phyloP scores from a whole-genome alignment of 1,284 basidiomycete genomes.

The Pulveroboletus ridleyi region DNA sequence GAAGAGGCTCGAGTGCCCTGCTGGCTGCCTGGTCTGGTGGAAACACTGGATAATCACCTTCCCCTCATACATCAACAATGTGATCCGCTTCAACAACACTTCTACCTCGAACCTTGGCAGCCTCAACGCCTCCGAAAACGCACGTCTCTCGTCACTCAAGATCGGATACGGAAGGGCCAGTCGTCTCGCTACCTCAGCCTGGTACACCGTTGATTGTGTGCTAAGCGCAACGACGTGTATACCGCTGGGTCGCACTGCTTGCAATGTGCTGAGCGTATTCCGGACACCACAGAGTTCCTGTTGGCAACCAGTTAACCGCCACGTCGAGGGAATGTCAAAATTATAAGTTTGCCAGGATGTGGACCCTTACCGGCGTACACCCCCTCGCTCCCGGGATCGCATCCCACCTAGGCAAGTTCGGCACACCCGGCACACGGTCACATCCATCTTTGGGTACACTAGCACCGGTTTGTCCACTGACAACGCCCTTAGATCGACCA shows the following conservation, averaged over 20 bases:
- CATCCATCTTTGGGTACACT: conserved; percentile 29
- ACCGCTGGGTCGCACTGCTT: conserved; percentile 2
- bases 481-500: conserved; percentile 15
- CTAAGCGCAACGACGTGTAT: conserved; percentile 29
- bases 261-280: conserved; percentile 18
- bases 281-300: conserved; percentile 30
- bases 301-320: neutral
- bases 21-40: conserved; percentile 28
- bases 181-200: conserved; percentile 26
- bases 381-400: conserved; percentile 33
- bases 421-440: conserved; percentile 15
- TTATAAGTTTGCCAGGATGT: neutral
- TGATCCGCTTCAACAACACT: conserved; percentile 30
- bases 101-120: conserved; percentile 30
- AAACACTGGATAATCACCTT: conserved; percentile 32
- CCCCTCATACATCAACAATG: conserved; percentile 26
- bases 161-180: conserved; percentile 31
- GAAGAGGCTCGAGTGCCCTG: conserved; percentile 18
- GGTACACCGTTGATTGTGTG: conserved; percentile 26
- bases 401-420: conserved; percentile 30
- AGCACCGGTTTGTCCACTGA: conserved; percentile 27
- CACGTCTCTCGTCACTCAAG: conserved; percentile 23
- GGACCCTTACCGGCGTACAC: conserved; percentile 31
- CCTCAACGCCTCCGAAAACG: conserved; percentile 17
- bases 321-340: neutral